Percentiles rank a stretch among this genome's conserved stretches.
These are phyloP conservation scores for Acacia pycnantha DNA, from an alignment of 331 rosid genomes.

Conservation along the genomic window DNA sequence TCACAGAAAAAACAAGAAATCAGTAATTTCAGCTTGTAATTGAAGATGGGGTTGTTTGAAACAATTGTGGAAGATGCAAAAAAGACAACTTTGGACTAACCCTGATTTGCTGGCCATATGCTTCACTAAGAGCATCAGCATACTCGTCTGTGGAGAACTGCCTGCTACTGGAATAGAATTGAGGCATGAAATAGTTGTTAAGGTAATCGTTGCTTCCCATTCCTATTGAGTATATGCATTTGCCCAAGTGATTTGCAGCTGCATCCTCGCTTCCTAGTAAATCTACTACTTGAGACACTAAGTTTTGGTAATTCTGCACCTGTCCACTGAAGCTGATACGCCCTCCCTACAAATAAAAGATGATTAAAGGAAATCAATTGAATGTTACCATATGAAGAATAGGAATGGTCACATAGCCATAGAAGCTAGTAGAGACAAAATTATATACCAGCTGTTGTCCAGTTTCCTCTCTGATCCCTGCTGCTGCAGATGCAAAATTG, in stretches of 20 bases:
- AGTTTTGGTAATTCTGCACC: constrained; percentile 70
- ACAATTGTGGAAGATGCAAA: too few species aligned
- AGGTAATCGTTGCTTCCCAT: constrained; percentile 96
- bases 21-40: neutral
- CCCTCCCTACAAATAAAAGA: constrained; percentile 53
- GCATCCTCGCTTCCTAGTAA: constrained; percentile 53
- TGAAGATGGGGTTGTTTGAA: neutral
- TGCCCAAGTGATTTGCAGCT: constrained; percentile 63
- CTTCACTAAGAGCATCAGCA: constrained; percentile 63
- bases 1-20: neutral
- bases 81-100: constrained; percentile 31
- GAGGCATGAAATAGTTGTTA: constrained; percentile 94
- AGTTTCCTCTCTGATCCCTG: constrained; percentile 74
- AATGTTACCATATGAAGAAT: constrained; percentile 3
- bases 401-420: neutral
- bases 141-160: constrained; percentile 66
- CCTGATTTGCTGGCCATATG: constrained; percentile 60
- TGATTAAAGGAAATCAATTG: neutral
- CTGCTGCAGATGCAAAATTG: constrained; percentile 77
- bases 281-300: constrained; percentile 63
- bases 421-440: neutral
- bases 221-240: constrained; percentile 82
- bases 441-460: constrained; percentile 61
- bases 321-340: constrained; percentile 88
- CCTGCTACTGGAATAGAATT: constrained; percentile 50